Percentiles rank a stretch among this genome's conserved stretches.
phyloP scores from a whole-genome alignment of 345 rosid species.

The Turnera subulata region DNA sequence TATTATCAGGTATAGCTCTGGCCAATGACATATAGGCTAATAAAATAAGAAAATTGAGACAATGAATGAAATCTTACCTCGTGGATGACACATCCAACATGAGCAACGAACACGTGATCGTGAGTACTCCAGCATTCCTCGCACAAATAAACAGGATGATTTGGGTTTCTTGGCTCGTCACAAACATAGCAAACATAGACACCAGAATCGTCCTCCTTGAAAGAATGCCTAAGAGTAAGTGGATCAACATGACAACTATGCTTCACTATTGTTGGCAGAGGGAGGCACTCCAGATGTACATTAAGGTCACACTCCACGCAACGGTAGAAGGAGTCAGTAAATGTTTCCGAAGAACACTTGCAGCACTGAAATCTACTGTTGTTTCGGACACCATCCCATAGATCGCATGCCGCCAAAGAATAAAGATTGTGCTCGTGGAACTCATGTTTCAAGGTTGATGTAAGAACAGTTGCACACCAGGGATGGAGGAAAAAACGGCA shows the following conservation, averaged over 20 bases:
- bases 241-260: background rate
- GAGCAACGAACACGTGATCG: background rate
- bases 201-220: background rate
- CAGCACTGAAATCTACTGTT: background rate
- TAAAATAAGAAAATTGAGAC: too few relatives aligned
- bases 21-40: too few relatives aligned
- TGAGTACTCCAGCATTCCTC: background rate
- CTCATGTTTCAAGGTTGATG: background rate
- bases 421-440: background rate
- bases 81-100: background rate
- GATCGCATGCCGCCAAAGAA: background rate
- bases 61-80: background rate
- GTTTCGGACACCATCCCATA: background rate
- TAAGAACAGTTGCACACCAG: background rate
- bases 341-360: background rate
- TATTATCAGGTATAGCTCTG: too few relatives aligned
- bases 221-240: background rate
- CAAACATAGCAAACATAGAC: background rate
- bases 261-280: background rate
- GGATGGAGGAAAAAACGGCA: too few relatives aligned
- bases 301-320: background rate
- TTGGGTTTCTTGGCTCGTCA: background rate
- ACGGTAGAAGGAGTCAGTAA: background rate
- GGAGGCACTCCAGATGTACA: background rate
- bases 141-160: constrained; percentile 1